Evolutionary conservation across 352 stramenopile species (phyloP).

Genomic region (Phytophthora fragariae): DNA sequence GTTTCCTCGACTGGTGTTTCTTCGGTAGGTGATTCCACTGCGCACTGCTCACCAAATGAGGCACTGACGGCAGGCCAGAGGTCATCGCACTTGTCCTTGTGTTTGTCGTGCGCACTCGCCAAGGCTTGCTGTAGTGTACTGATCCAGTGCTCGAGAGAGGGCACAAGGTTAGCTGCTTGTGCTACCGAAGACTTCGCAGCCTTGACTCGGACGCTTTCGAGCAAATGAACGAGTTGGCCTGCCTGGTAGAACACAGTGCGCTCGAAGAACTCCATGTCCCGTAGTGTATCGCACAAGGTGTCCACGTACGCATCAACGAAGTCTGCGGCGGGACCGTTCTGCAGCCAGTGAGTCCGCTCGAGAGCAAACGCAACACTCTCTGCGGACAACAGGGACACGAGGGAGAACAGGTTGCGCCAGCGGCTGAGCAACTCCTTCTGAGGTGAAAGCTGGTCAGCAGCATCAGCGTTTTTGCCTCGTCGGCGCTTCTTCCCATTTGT

Average conservation of each 20-base stretch:
- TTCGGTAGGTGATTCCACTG: conserved; percentile 17
- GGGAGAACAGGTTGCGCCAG: conserved; percentile 80
- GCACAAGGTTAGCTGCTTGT: conserved; percentile 26
- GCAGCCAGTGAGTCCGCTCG: conserved; percentile 48
- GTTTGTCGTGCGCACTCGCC: conserved; percentile 39
- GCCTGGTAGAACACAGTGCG: conserved; percentile 71
- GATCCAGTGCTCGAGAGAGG: conserved; percentile 52
- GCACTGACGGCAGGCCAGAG: conserved; percentile 54
- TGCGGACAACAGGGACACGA: conserved; percentile 60
- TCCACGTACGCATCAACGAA: conserved; percentile 63
- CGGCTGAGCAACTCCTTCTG: conserved; percentile 57
- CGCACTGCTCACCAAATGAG: conserved; percentile 34
- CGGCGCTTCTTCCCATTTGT: conserved; percentile 62
- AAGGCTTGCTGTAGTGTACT: conserved; percentile 50
- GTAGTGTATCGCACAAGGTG: conserved; percentile 53
- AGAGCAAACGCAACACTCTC: conserved; percentile 77
- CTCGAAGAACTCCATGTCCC: conserved; percentile 64
- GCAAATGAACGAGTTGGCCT: conserved; percentile 60
- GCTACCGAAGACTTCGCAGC: conserved; percentile 42
- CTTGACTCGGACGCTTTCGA: conserved; percentile 44
- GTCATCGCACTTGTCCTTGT: conserved; percentile 59
- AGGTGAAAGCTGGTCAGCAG: conserved; percentile 37
- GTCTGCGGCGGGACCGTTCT: conserved; percentile 46
- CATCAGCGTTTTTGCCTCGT: conserved; percentile 43
- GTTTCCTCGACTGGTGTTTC: not conserved